Percentiles rank a stretch among this genome's conserved stretches.
Conservation (phyloP, 2,329 filamentous ascomycete genomes). For the Cladophialophora yegresii region DNA sequence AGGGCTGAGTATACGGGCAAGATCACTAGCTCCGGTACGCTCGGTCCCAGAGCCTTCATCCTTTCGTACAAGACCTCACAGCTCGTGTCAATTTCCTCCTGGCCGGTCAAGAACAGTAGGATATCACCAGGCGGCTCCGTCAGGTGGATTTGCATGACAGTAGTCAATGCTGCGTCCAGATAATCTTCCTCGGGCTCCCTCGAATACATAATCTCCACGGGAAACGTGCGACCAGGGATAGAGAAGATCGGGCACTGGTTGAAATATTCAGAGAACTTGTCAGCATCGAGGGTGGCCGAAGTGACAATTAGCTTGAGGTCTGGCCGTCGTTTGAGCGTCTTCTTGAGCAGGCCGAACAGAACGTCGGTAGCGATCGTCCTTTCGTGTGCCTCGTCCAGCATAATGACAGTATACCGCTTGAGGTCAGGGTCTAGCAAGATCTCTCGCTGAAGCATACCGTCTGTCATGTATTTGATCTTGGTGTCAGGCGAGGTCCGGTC, state of each 20-base stretch:
- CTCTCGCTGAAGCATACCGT: constrained; percentile 96
- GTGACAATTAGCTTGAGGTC: constrained; percentile 96
- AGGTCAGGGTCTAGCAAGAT: constrained; percentile 89
- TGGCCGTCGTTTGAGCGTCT: constrained; percentile 79
- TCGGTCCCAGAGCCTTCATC: constrained; percentile 91
- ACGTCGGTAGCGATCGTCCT: constrained; percentile 95
- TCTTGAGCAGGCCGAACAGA: constrained; percentile 89
- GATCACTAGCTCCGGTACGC: constrained; percentile 87
- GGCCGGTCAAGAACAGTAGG: constrained; percentile 92
- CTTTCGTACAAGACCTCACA: constrained; percentile 91
- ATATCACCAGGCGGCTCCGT: constrained; percentile 92
- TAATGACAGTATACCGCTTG: constrained; percentile 89
- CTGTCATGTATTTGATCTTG: constrained; percentile 99
- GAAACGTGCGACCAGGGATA: constrained; percentile 91
- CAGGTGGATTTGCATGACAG: constrained; percentile 97
- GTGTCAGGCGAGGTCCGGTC: constrained; percentile 86
- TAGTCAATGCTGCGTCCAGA: constrained; percentile 87
- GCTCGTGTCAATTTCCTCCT: constrained; percentile 95
- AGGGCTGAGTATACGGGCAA: constrained; percentile 95
- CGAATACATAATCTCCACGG: constrained; percentile 94
- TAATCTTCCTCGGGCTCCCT: constrained; percentile 95
- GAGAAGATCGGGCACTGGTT: constrained; percentile 95
- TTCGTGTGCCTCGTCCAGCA: constrained; percentile 98
- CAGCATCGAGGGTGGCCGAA: constrained; percentile 91
- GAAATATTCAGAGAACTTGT: constrained; percentile 97